A percentile compares a stretch with the other conserved stretches of the same genome.
Evolutionary conservation across 2,329 filamentous ascomycete species (phyloP).

Genomic region (Nakataea oryzae): DNA sequence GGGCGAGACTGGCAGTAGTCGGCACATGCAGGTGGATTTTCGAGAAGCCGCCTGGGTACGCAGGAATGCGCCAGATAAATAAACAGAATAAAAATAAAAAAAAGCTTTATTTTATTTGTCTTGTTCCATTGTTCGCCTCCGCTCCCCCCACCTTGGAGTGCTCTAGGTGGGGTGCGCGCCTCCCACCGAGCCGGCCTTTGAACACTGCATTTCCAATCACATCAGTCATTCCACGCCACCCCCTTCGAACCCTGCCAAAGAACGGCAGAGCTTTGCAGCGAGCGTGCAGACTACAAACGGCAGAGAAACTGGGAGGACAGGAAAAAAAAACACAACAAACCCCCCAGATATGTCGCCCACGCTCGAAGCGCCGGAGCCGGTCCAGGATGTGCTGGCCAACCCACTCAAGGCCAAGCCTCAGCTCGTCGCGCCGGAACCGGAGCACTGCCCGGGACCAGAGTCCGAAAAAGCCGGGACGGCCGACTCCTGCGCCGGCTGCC

Average conservation of each 20-base stretch:
- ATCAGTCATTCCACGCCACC: neutral
- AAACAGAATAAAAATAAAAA: neutral
- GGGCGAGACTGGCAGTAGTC: no score
- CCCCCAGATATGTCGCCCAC: slow-evolving; percentile 60
- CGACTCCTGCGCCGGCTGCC: slow-evolving; percentile 88
- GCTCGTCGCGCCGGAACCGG: slow-evolving; percentile 88
- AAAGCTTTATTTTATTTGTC: neutral
- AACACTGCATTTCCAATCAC: neutral
- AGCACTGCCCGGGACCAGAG: slow-evolving; percentile 90
- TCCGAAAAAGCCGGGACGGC: slow-evolving; percentile 58
- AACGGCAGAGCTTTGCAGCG: neutral
- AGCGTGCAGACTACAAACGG: neutral
- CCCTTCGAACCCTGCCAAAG: neutral
- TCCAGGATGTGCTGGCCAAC: slow-evolving; percentile 62
- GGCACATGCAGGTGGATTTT: no score
- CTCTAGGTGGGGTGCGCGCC: neutral
- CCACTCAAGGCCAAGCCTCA: slow-evolving; percentile 70
- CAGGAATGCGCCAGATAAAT: neutral
- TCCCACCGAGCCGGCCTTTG: no score
- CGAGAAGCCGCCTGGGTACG: no score
- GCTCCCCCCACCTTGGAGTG: neutral
- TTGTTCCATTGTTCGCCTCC: neutral
- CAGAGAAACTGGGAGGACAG: neutral
- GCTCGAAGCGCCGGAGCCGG: slow-evolving; percentile 57
- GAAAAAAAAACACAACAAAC: neutral